Percentiles rank a stretch among this genome's conserved stretches.
Conservation (phyloP, 495 filamentous ascomycete genomes). For the Evansstolkia leycettana region DNA sequence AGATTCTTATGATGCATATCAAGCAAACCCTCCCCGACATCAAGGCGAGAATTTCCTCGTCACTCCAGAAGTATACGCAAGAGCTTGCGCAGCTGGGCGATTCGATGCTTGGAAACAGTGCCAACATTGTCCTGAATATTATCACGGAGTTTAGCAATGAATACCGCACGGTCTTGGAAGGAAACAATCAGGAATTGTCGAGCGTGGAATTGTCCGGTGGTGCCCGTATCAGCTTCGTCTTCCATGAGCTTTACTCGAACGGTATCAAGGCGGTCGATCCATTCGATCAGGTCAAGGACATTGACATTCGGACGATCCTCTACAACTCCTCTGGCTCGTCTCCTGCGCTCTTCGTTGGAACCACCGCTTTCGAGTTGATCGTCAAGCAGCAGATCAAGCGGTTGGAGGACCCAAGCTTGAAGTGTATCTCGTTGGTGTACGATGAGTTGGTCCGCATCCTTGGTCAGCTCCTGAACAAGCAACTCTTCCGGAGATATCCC, state of each 20-base stretch:
- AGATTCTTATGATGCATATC: constrained; percentile 99
- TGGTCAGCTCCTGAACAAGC: constrained; percentile 76
- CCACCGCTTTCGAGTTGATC: constrained; percentile 93
- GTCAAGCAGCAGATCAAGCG: constrained; percentile 98
- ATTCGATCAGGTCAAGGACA: constrained; percentile 94
- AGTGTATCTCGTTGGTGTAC: constrained; percentile 93
- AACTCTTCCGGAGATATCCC: constrained; percentile 85
- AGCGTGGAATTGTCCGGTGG: constrained; percentile 90
- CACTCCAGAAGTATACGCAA: constrained; percentile 78
- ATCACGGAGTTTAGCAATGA: constrained; percentile 98
- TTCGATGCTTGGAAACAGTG: constrained; percentile 90
- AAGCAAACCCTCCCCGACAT: constrained; percentile 99
- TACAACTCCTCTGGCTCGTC: constrained; percentile 98
- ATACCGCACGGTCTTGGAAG: constrained; percentile 90
- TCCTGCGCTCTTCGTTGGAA: constrained; percentile 93
- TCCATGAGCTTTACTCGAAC: constrained; percentile 96
- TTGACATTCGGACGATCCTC: constrained; percentile 91
- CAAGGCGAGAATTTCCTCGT: constrained; percentile 85
- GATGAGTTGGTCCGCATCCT: constrained; percentile 97
- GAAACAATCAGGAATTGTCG: constrained; percentile 91
- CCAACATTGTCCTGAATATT: constrained; percentile 93
- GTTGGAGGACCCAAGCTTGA: constrained; percentile 89
- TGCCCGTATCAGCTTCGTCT: constrained; percentile 98
- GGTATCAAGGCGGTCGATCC: constrained; percentile 97
- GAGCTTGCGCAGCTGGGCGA: constrained; percentile 81